Base-by-base conservation (phyloP, 148 eudicot genomes). In the Pouteria glomerata region DNA sequence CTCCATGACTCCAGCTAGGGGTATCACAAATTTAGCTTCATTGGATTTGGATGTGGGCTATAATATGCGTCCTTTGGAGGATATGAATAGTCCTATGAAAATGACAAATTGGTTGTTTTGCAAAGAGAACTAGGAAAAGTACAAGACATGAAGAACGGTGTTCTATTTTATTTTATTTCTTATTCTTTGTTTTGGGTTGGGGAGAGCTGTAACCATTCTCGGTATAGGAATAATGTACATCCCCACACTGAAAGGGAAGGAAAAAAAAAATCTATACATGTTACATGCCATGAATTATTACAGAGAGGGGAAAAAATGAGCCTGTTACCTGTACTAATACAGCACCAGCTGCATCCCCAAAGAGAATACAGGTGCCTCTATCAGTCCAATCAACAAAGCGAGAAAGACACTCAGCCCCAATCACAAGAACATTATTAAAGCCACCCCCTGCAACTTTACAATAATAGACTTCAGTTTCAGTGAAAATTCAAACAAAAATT, bases 341-440 rank as follows among this genome's bases (percentile, higher is more conserved):
- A 59, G 98, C 98, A 77, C 98, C 98, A 76, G 98, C 98, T 77
- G 89, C 98, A 81, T 94, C 98, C 74, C 98, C 98, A 35, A 94
- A 94, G 73, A 94, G 98, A 71, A 94, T 94, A 83, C 98, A 94
- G n/a, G 93, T 86, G 27, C 93, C 93, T 85, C 97, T 89, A 70
- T 94, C 98, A 57, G 86, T 86, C 98, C 98, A 94, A 76, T 94
- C 97, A 80, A 91, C 96, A 64, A 80, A 94, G 64, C 98, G 97
- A 70, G 97, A 85, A 65, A 94, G 85, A 72, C 86, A 86, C 86
- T 94, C 98, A 26, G 98, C 98, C 24, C 96, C 98, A 78, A 94
- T 80, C 31, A 94, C 93, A 73, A 94, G 82, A 67, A 94, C 98
- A 85, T 89, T 94, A 15, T 80, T 80, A 70, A 89, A 94, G 27